A percentile compares a stretch with the other conserved stretches of the same genome.
phyloP scores from a whole-genome alignment of 2,329 filamentous ascomycete species.

The Mycosphaerella sp. region DNA sequence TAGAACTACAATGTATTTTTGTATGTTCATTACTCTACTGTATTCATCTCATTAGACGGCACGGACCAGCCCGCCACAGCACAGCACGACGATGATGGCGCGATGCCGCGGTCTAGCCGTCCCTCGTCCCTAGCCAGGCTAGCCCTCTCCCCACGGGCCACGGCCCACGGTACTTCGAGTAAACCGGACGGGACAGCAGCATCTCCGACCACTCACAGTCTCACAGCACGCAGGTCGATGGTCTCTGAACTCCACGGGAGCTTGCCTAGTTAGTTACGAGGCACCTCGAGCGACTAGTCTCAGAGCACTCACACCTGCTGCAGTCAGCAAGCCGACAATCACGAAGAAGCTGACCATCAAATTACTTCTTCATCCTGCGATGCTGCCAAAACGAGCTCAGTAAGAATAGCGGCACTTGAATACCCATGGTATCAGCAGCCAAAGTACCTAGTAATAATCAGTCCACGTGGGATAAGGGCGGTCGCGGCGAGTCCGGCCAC shows the following conservation, averaged over 20 bases:
- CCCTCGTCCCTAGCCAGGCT: not conserved
- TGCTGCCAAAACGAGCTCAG: not conserved
- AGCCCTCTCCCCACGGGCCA: too few species aligned
- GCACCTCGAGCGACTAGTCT: too few species aligned
- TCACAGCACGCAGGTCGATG: not conserved
- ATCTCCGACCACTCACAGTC: not conserved
- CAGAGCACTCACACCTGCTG: too few species aligned
- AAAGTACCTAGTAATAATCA: too few species aligned
- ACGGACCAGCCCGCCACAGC: not conserved
- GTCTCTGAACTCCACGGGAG: not conserved
- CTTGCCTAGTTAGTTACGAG: not conserved
- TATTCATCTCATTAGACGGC: not conserved
- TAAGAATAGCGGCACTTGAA: not conserved
- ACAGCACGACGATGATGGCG: slow-evolving; percentile 5
- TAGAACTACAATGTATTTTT: too few species aligned
- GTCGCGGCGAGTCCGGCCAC: not conserved
- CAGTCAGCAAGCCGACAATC: not conserved
- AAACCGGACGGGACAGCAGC: too few species aligned
- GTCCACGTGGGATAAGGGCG: slow-evolving; percentile 1
- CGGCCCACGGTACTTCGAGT: not conserved
- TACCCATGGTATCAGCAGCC: not conserved
- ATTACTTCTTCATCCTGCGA: not conserved
- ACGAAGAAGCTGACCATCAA: not conserved
- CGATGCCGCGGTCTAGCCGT: slow-evolving; percentile 6
- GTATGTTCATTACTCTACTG: too few species aligned